Base-by-base conservation (phyloP, 1,139 yeast genomes). In the Trichomonascaceae sp. region DNA sequence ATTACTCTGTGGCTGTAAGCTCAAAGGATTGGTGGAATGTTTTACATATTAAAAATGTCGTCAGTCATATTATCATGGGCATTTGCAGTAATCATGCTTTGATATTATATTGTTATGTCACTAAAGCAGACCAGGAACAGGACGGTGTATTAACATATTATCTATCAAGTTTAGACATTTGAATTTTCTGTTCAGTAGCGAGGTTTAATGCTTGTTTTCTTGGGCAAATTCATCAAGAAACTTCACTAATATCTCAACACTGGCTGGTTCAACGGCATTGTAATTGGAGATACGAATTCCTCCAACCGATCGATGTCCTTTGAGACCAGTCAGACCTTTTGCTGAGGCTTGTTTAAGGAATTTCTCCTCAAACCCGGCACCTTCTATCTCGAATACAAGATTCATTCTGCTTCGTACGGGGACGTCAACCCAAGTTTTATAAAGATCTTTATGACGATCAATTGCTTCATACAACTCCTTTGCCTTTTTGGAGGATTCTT, bases 241-340 rank as follows among this genome's bases (percentile, higher is more conserved):
- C 41, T 77, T 73, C 43, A 77, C 84, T 62, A 90, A 76, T 52
- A 75, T 66, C 57, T 84, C 75, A 27, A 85, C 85, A 61, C 93
- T 83, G 49, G 78, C 76, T 52, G 82, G 74, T 9, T 83, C 69
- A 48, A 93, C 87, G 13, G 98, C 97, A 66, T 93, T 93, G 70
- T 93, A 69, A 55, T 90, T 76, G 13, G 97, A 90, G 19, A 96
- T 93, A 71, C 99, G 85, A 74, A 91, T 86, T 43, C 99, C 99
- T 49, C 98, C 98, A 49, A 93, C 98, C 9, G 96, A 87, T 70
- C 99, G 82, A 70, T 93, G 98, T 27, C 99, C 99, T 73, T 91
- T 89, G 64, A 93, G 77, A 3, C 97, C 98, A 13, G 82, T 74
- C 60, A 91, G 75, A 19, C 74, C 75, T 44, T 68, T 75, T 46